Base-by-base conservation (phyloP, 2,329 filamentous ascomycete species). In the Plenodomus tracheiphilus region DNA sequence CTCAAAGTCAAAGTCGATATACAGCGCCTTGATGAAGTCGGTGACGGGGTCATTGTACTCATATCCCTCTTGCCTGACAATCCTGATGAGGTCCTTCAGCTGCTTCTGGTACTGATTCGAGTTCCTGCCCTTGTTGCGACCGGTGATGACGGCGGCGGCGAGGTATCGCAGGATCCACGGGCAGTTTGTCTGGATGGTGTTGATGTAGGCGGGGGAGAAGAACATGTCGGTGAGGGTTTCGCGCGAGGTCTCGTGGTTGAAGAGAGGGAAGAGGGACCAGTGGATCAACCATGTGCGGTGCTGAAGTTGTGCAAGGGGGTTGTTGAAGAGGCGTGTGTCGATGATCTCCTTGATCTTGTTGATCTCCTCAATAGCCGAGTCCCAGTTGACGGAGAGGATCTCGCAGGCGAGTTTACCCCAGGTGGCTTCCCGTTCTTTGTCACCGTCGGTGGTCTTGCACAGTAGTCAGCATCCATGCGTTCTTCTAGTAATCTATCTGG, bases 371-470 rank as follows among this genome's bases (percentile, higher is more conserved):
- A 88, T 76, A 0, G 87, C 92, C 37, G 85, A 85, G 69, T 97
- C 94, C 94, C 94, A 99, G 81, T 92, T 95, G 61, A 89, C 89
- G 61, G 86, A 91, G 58, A 99, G 83, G 71, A 99, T 97, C 76
- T 99, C 94, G 61, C 87, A 95, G 42, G 93, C 94, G 54, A 99
- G 84, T 80, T 97, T 97, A 74, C 94, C 94, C 94, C 94, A 99
- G 53, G 92, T 97, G 51, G 94, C 94, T 46, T 89, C 89, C 49
- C 90, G 85, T 61, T 97, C 93, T 80, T 96, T 96, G 82, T 97
- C 94, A 79, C 96, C 96, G 76, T 99, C 94, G 65, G 93, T 99
- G 48, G 93, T 97, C 65, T 75, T 46, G 11, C 7, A 1, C 19
- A 9, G 11, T 8, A 3, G 32, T 59, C 46, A 65, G 55, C 16